Base-by-base conservation (phyloP, 441 rosid species). In the Dalechampia spathulata region DNA sequence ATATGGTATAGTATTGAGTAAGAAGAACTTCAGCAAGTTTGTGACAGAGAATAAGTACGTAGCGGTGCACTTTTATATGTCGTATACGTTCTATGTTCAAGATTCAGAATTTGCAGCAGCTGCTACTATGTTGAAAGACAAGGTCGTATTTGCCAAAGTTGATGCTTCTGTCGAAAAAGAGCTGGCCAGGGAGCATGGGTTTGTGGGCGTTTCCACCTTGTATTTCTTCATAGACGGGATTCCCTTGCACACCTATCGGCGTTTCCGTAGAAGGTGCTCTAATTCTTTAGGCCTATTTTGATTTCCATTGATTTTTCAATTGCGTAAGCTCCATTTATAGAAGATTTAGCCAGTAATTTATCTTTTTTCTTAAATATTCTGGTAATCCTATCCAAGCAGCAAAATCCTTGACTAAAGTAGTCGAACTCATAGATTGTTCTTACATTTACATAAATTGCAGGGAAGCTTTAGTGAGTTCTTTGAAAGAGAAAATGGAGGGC, bases 101-200 rank as follows among this genome's bases (percentile, higher is more conserved):
- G 45, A 20, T n/a, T 41, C 6, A 16, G 53, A 49, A 11, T 27
- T 27, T 49, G 53, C 53, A 27, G 53, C 20, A 49, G 53, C 53
- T n/a, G 53, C 28, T 2, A n/a, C 9, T n/a, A 49, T 49, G 37
- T 22, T 49, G 21, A 19, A 49, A 5, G 38, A 21, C 37, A 28
- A 49, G 22, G 53, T 49, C 37, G 6, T 49, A 13, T 49, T 49
- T 49, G 53, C 53, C 5, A 28, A 16, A 28, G 53, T 27, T 28
- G 38, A 49, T 27, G 37, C 53, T 28, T 6, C 0, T 15, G 38
- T n/a, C 7, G 38, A 49, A 49, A 49, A 28, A 28, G 53, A 51
- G 41, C 19, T 51, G 41, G 41, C 26, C 10, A 51, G 16, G 16
- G n/a, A 32, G 26, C 6, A 51, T 2, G 10, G 2, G 13, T 32